Base-by-base conservation (phyloP, 108 stramenopile species). In the Skeletonema marinoi region DNA sequence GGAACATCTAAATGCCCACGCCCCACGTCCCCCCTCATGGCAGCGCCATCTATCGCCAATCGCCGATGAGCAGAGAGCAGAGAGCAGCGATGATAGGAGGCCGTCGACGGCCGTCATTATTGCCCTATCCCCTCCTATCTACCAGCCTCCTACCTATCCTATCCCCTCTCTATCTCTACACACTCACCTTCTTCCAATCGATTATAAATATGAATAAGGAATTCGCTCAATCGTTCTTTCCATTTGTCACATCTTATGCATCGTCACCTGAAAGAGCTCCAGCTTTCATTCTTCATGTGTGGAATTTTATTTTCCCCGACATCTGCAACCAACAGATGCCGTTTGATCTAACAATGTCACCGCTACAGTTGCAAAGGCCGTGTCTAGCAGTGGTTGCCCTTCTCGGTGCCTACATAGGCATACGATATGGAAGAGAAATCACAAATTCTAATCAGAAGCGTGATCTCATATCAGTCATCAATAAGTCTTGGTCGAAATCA, bases 161-260 rank as follows among this genome's bases (percentile, higher is more conserved):
- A 25, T 25, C 25, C 25, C 25, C 25, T 25, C 25, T 25, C 25
- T 25, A 25, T 0, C 25, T n/a, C n/a, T n/a, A 25, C 25, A 0
- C 25, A 25, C 25, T 25, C 25, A 25, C 25, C 25, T 25, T 25
- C 25, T 25, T 25, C 25, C 25, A 25, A 25, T 25, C 25, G 25
- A 8, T 39, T 12, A 11, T 11, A 41, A 41, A 41, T 12, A 71
- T 71, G 70, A 60, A 38, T 59, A 71, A 71, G 25, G n/a, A 38
- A 17, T 71, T 71, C 38, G 60, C n/a, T 21, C 39, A 71, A 61
- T 60, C 39, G 4, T 71, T 71, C 70, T 71, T 71, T 36, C 70
- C 70, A 38, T 60, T 58, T 13, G n/a, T 71, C 41, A 60, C 70
- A 41, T 62, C 70, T 44, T 60, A 61, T 25, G 38, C 44, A 46